phyloP scores from a whole-genome alignment of 768 basidiomycete genomes.

The Amanita rubescens region DNA sequence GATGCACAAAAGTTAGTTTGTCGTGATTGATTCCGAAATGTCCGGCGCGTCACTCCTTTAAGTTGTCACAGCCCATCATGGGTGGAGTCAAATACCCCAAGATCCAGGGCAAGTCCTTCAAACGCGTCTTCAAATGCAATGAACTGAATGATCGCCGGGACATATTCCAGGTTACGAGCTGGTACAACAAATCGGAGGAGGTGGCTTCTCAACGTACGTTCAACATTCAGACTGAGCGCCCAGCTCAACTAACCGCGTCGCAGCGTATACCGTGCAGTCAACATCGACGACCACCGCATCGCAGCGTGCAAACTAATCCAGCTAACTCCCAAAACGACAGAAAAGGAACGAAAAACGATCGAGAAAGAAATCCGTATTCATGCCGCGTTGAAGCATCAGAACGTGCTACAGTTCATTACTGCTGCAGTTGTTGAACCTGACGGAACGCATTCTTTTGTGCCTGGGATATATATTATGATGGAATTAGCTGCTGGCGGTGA shows the following conservation, averaged over 20 bases:
- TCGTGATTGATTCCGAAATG: too few species aligned
- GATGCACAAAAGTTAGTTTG: too few species aligned
- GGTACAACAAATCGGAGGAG: slow-evolving; percentile 74
- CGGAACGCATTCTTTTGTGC: slow-evolving; percentile 48
- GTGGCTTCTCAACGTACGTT: slow-evolving; percentile 78
- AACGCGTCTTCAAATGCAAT: neutral
- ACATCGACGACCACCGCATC: slow-evolving; percentile 54
- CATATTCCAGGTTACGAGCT: slow-evolving; percentile 53
- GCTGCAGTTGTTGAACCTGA: slow-evolving; percentile 67
- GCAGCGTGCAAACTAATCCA: slow-evolving; percentile 85
- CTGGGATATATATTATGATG: slow-evolving; percentile 87
- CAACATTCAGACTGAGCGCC: neutral
- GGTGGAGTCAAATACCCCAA: slow-evolving; percentile 1
- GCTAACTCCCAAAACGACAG: slow-evolving; percentile 54
- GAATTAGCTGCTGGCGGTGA: slow-evolving; percentile 93
- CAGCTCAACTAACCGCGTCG: neutral
- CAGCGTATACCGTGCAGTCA: slow-evolving; percentile 81
- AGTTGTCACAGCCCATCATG: neutral
- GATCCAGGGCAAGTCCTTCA: neutral
- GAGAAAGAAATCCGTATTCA: slow-evolving; percentile 95
- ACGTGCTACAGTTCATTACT: slow-evolving; percentile 81
- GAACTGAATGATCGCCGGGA: neutral
- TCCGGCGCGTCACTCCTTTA: too few species aligned
- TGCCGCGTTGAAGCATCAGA: slow-evolving; percentile 62
- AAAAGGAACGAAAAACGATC: slow-evolving; percentile 67